phyloP scores from a whole-genome alignment of 306 rosid species.

The Acacia acuminata region DNA sequence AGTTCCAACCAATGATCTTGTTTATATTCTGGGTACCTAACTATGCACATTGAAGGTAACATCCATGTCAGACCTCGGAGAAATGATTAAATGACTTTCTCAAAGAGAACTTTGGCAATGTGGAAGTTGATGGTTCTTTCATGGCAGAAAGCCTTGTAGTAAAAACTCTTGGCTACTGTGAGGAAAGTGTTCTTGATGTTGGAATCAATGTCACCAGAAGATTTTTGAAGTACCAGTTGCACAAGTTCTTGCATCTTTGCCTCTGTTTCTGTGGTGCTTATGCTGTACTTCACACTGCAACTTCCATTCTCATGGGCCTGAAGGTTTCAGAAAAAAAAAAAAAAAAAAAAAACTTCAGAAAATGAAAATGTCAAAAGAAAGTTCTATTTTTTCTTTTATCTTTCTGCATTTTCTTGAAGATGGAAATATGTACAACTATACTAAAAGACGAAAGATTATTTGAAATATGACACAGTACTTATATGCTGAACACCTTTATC shows the following conservation, averaged over 20 bases:
- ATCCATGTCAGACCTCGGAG: not conserved
- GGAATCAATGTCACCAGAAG: slow-evolving; percentile 45
- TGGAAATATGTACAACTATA: slow-evolving; percentile 16
- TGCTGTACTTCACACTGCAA: not conserved
- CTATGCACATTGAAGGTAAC: slow-evolving; percentile 18
- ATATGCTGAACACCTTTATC: slow-evolving; percentile 25
- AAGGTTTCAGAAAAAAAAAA: not conserved
- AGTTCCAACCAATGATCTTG: not conserved
- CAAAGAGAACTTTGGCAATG: slow-evolving; percentile 76
- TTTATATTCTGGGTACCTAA: not conserved
- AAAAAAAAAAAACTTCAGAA: not conserved
- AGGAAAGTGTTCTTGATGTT: slow-evolving; percentile 72
- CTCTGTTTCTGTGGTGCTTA: slow-evolving; percentile 47
- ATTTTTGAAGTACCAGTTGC: slow-evolving; percentile 58
- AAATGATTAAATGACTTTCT: slow-evolving; percentile 54
- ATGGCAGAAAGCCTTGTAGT: slow-evolving; percentile 68
- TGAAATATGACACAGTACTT: slow-evolving; percentile 14
- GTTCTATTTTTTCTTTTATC: not conserved
- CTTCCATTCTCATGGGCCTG: slow-evolving; percentile 48
- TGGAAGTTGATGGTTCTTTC: slow-evolving; percentile 65
- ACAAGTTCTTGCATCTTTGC: slow-evolving; percentile 73
- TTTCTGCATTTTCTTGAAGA: not conserved
- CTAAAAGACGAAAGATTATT: slow-evolving; percentile 25
- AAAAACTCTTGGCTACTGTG: slow-evolving; percentile 61
- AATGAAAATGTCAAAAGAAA: not conserved